These are phyloP conservation scores for Pulchroboletus neoregius DNA, from an alignment of 1,284 basidiomycete species.

Conservation along the genomic window DNA sequence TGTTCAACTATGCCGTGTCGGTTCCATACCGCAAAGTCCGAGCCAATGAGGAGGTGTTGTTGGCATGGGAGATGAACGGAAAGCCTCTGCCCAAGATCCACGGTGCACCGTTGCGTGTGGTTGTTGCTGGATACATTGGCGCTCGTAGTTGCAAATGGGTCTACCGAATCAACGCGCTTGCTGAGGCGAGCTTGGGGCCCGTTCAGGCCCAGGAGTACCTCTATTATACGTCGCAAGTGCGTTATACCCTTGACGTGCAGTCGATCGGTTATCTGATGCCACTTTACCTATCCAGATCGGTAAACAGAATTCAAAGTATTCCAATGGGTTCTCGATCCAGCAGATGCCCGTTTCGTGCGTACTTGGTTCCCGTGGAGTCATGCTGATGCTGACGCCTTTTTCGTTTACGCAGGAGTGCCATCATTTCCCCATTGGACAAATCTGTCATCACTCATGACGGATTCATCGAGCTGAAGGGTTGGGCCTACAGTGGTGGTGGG, in stretches of 20 bases:
- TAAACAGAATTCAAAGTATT: constrained; percentile 18
- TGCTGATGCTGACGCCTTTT: background rate
- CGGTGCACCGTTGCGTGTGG: constrained; percentile 50
- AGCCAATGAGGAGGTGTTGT: constrained; percentile 48
- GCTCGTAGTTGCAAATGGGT: constrained; percentile 58
- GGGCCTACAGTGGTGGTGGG: constrained; percentile 54
- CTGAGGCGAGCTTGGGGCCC: constrained; percentile 47
- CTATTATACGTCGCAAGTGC: constrained; percentile 36
- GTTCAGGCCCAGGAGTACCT: constrained; percentile 54
- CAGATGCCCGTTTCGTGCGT: constrained; percentile 22
- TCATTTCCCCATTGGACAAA: constrained; percentile 38
- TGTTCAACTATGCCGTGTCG: constrained; percentile 54
- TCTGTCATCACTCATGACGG: constrained; percentile 49
- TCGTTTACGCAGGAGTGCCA: constrained; percentile 13
- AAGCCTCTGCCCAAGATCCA: constrained; percentile 51
- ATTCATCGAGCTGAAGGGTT: constrained; percentile 43
- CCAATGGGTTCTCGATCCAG: constrained; percentile 21
- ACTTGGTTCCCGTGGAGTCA: background rate
- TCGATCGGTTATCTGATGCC: background rate
- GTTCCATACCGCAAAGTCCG: constrained; percentile 52
- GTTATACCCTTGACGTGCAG: background rate
- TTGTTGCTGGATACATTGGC: constrained; percentile 57
- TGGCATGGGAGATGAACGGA: constrained; percentile 61
- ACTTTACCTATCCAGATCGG: constrained; percentile 3
- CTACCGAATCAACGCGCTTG: constrained; percentile 49